Conservation (phyloP, 2,329 filamentous ascomycete genomes). For the Pestalotiopsis sp. region DNA sequence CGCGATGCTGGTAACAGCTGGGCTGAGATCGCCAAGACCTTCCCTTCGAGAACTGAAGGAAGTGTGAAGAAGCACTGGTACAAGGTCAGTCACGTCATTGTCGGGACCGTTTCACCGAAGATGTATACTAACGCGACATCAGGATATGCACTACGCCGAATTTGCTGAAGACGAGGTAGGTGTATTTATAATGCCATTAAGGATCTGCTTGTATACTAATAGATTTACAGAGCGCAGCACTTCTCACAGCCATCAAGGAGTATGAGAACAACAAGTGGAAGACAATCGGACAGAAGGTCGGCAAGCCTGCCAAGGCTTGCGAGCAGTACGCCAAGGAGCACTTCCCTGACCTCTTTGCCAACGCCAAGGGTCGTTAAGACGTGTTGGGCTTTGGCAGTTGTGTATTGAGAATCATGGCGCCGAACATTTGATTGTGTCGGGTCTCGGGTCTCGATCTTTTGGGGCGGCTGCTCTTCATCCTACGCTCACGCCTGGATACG, state of each 20-base stretch:
- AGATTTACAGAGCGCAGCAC: conserved; percentile 65
- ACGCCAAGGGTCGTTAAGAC: background rate
- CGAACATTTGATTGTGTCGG: background rate
- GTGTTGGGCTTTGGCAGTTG: background rate
- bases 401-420: background rate
- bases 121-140: conserved; percentile 13
- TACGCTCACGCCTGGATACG: background rate
- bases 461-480: background rate
- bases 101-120: background rate
- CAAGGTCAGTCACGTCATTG: conserved; percentile 63
- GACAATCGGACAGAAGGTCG: conserved; percentile 92
- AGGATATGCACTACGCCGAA: conserved; percentile 99
- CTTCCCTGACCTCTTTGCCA: conserved; percentile 58
- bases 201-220: conserved; percentile 19
- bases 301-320: conserved; percentile 95
- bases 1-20: conserved; percentile 90
- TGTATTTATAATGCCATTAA: conserved; percentile 1
- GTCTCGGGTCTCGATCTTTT: background rate
- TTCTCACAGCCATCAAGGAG: conserved; percentile 95
- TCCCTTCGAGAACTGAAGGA: conserved; percentile 90
- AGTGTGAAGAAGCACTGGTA: conserved; percentile 99
- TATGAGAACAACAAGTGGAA: conserved; percentile 99
- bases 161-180: conserved; percentile 84
- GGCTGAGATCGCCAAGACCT: conserved; percentile 98
- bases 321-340: conserved; percentile 97